Conservation (phyloP, 139 green algal species). For the Chlamydomonas urium region DNA sequence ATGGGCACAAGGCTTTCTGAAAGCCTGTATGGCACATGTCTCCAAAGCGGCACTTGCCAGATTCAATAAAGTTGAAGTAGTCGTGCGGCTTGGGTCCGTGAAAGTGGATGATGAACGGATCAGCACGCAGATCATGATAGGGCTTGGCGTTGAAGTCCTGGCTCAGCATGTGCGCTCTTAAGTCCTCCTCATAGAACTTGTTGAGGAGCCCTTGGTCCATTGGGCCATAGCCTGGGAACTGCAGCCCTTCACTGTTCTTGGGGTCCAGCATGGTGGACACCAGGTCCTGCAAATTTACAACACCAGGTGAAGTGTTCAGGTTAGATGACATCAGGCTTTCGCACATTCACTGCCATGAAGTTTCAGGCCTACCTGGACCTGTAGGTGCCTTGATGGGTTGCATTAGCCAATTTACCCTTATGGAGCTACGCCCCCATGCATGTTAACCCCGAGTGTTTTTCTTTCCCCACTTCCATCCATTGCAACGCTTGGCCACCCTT, state of each 20-base stretch:
- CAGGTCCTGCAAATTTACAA: too few species aligned
- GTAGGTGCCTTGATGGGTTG: too few species aligned
- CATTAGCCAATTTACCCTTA: too few species aligned
- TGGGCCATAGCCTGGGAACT: constrained; percentile 15
- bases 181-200: constrained; percentile 14
- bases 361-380: too few species aligned
- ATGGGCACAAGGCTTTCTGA: background rate
- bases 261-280: background rate
- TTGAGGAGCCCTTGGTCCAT: constrained; percentile 26
- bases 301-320: too few species aligned
- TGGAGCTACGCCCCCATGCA: too few species aligned
- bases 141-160: constrained; percentile 37
- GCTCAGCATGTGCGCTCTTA: constrained; percentile 11
- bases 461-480: too few species aligned
- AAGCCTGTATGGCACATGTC: background rate
- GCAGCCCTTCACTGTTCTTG: background rate
- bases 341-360: too few species aligned
- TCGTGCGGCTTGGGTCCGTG: constrained; percentile 37
- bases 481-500: too few species aligned
- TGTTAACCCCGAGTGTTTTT: too few species aligned
- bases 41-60: background rate
- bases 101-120: constrained; percentile 29
- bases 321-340: too few species aligned
- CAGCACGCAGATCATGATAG: constrained; percentile 16
- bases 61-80: constrained; percentile 16